These are phyloP conservation scores for Hypsizygus ulmarius DNA, from an alignment of 1,284 basidiomycete genomes.

Conservation along the genomic window DNA sequence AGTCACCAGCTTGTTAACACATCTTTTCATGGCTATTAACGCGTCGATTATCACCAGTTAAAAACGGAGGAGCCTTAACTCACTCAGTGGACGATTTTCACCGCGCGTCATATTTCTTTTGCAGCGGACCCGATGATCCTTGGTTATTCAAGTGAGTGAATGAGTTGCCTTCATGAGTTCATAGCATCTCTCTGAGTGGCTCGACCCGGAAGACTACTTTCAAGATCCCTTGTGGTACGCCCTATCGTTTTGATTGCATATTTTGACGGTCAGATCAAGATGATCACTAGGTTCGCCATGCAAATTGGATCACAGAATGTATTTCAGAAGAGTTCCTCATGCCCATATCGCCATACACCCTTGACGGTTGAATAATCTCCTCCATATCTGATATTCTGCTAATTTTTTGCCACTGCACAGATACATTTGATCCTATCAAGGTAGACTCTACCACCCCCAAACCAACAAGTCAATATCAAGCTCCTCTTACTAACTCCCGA, in stretches of 20 bases:
- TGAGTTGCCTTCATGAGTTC: neutral
- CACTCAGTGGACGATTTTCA: slow-evolving; percentile 33
- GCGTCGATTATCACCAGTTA: slow-evolving; percentile 25
- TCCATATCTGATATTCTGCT: neutral
- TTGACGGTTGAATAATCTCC: slow-evolving; percentile 38
- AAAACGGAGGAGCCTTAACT: slow-evolving; percentile 35
- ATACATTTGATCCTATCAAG: slow-evolving; percentile 10
- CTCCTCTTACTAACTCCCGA: neutral
- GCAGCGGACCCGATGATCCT: slow-evolving; percentile 35
- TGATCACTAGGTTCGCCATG: slow-evolving; percentile 38
- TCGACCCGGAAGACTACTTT: slow-evolving; percentile 6
- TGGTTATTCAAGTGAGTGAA: slow-evolving; percentile 35
- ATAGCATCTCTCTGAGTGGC: slow-evolving; percentile 6
- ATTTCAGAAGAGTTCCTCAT: slow-evolving; percentile 38
- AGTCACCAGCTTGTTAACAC: neutral
- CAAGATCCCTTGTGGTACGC: slow-evolving; percentile 18
- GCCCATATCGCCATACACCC: slow-evolving; percentile 43
- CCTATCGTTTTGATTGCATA: neutral
- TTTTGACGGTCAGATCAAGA: neutral
- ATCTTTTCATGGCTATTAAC: neutral
- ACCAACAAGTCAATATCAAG: too few relatives aligned
- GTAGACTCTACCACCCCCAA: neutral
- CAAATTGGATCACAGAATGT: slow-evolving; percentile 44
- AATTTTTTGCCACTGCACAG: neutral
- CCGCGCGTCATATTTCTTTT: slow-evolving; percentile 37